Base-by-base conservation (phyloP, 495 filamentous ascomycete genomes). In the Aspergillus steynii region DNA sequence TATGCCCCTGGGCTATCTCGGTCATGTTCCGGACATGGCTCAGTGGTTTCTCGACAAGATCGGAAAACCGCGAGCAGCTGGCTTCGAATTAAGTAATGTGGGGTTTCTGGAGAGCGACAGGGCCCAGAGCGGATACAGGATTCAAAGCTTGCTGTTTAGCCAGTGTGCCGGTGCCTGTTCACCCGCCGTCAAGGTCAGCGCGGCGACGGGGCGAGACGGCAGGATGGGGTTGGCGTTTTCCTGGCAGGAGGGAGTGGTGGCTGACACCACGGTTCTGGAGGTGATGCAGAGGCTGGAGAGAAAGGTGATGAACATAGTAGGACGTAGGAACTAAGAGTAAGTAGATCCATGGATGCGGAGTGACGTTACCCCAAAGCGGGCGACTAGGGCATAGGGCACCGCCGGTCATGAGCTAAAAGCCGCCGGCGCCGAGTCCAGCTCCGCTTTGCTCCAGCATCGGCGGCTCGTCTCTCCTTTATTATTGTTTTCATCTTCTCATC, bases 311-410 rank as follows among this genome's bases (percentile, higher is more conserved):
- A 12, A 42, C 9, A 42, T 42, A 12, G 12, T 42, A 20, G 20
- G 20, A 20, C 20, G 20, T 20, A 20, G 20, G 20, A 20, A 20
- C 20, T 20, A 20, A 20, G 20, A 20, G 37, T 42, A 10, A 10
- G 3, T 42, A 42, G 37, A 15, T 8, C 0, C 3, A 42, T 14
- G 37, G 14, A 34, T 34, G 31, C 76, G 80, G 75, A 61, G 73
- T 78, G 74, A 78, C 74, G 75, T 77, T 20, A 20, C 20, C 20
- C 74, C 56, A 67, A 60, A 70, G 56, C 46, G 67, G 69, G 65
- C 20, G 34, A 61, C n/a, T 78, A 75, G 77, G 76, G 77, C 67
- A 71, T 77, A 78, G 74, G 77, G 74, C 71, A 71, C 31, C 5
- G 60, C 12, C 42, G 64, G 74, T 74, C 75, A 73, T 65, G 65